A percentile compares a stretch with the other conserved stretches of the same genome.
Conservation (phyloP, 768 basidiomycete species). For the Tephrocybe sp. region DNA sequence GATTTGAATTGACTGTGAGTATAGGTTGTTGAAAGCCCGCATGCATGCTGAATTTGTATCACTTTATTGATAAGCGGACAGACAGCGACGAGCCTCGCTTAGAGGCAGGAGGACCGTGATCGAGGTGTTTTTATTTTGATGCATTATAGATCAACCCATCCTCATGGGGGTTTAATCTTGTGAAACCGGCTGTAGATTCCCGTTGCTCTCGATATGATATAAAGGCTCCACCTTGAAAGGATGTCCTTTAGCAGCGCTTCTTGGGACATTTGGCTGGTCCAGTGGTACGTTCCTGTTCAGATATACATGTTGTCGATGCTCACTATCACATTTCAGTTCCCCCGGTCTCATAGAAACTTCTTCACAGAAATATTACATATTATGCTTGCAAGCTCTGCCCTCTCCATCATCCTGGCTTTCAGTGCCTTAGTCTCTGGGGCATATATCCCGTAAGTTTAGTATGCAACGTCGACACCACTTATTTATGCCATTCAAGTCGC, state of each 20-base stretch:
- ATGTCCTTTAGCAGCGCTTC: background rate
- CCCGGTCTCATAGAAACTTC: background rate
- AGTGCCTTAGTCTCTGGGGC: background rate
- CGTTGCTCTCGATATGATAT: too few species aligned
- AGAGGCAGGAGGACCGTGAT: too few species aligned
- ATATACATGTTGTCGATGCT: background rate
- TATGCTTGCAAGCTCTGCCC: background rate
- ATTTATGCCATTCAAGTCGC: background rate
- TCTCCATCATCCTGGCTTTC: background rate
- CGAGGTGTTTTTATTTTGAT: too few species aligned
- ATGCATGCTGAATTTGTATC: too few species aligned
- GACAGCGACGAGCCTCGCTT: too few species aligned
- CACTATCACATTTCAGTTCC: background rate
- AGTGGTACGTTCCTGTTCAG: slow-evolving; percentile 6
- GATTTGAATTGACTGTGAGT: too few species aligned
- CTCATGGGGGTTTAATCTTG: too few species aligned
- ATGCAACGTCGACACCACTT: background rate
- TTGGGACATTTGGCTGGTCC: slow-evolving; percentile 8
- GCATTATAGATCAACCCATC: too few species aligned
- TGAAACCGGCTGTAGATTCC: too few species aligned
- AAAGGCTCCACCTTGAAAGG: too few species aligned
- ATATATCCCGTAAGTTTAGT: background rate
- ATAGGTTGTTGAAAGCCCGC: too few species aligned
- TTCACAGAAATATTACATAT: background rate
- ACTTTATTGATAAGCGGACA: too few species aligned